These are phyloP conservation scores for Phytophthora pini DNA, from an alignment of 352 stramenopile genomes.

Conservation along the genomic window DNA sequence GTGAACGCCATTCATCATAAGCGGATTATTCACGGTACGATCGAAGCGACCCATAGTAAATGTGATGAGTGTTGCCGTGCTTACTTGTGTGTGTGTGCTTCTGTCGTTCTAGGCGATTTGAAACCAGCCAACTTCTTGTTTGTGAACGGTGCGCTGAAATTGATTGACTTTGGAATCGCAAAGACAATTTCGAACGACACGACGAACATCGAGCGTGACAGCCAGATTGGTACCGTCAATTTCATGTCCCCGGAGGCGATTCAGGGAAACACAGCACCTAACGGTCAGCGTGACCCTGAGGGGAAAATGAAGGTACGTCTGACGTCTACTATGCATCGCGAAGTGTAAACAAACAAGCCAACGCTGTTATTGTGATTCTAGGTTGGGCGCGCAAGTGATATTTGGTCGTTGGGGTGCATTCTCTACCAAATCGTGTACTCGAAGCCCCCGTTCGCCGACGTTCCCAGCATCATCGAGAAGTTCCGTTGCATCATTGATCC, in stretches of 20 bases:
- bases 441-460: slow-evolving; percentile 94
- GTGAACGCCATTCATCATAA: slow-evolving; percentile 97
- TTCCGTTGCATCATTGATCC: slow-evolving; percentile 96
- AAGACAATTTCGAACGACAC: slow-evolving; percentile 98
- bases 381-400: slow-evolving; percentile 92
- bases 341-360: background rate
- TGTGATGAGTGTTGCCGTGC: slow-evolving; percentile 4
- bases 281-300: slow-evolving; percentile 61
- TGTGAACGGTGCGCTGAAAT: slow-evolving; percentile 94
- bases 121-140: slow-evolving; percentile 98
- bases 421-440: slow-evolving; percentile 98
- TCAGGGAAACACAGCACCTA: slow-evolving; percentile 59
- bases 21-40: slow-evolving; percentile 92
- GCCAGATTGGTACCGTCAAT: slow-evolving; percentile 96
- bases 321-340: background rate
- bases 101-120: slow-evolving; percentile 79
- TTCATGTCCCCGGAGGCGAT: slow-evolving; percentile 97
- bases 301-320: slow-evolving; percentile 77
- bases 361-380: slow-evolving; percentile 23
- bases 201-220: slow-evolving; percentile 97
- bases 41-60: background rate
- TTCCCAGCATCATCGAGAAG: slow-evolving; percentile 96
- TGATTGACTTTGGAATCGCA: slow-evolving; percentile 99
- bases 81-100: slow-evolving; percentile 13
- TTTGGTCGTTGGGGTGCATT: slow-evolving; percentile 98